Base-by-base conservation (phyloP, 352 stramenopile genomes). In the Globisporangium radiosum region DNA sequence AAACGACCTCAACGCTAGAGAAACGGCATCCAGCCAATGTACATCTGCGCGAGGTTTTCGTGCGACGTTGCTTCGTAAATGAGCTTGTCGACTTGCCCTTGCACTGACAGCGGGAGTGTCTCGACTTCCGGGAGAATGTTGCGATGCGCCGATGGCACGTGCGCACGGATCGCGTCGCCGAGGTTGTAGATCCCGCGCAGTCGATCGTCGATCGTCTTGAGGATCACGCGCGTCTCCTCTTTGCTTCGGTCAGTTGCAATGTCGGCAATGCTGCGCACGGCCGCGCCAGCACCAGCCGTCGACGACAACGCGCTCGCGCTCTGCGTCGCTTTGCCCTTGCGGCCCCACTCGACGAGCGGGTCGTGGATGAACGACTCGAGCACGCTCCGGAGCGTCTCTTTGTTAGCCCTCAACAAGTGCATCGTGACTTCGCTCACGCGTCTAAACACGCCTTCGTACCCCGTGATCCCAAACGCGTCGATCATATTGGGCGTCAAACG, bases 291-390 rank as follows among this genome's bases (percentile, higher is more conserved):
- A 8, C 14, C n/a, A 25, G 45, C 57, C 10, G 68, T 70, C 13
- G 40, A 57, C 40, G 48, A 44, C 25, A 38, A 44, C 37, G 59
- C 72, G 7, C 8, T 45, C 5, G 59, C 42, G 3, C n/a, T 15
- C 48, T 92, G 78, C 5, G 71, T 71, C 33, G 78, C 73, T 66
- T 93, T 92, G 19, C 85, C 85, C 9, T 80, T 81, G 11, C 87
- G 75, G 10, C 87, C 80, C 90, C 90, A 97, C 67, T 97, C 90
- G 7, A 97, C 90, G 13, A 97, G 68, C 19, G 97, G 97, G 69
- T 99, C 97, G 63, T 98, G 97, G 36, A 99, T 79, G 69, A 99
- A 99, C n/a, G 96, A 97, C 72, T 99, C 97, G 5, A 99, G 75
- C 45, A 99, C 96, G 57, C 92, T 99, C 19, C 99, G 81, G 45